These are phyloP conservation scores for Sugiyamaella valdiviana DNA, from an alignment of 805 yeast genomes.

Conservation along the genomic window DNA sequence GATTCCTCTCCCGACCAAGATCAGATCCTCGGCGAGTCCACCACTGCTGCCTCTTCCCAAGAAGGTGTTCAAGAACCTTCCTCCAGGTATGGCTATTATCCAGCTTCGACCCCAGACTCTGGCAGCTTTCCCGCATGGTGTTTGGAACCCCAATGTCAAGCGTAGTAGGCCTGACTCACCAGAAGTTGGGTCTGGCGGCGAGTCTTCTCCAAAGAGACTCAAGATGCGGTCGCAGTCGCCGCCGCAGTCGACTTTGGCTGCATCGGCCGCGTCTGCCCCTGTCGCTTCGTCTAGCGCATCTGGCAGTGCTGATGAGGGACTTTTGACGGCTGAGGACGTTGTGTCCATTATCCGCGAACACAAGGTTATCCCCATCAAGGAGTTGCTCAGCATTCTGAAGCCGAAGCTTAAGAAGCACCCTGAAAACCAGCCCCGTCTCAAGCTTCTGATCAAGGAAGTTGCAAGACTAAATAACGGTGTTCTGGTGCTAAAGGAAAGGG, in stretches of 20 bases:
- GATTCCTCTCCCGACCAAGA: background rate
- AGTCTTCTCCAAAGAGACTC: conserved; percentile 31
- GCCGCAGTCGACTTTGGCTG: conserved; percentile 6
- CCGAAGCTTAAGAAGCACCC: conserved; percentile 57
- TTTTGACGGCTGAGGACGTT: conserved; percentile 70
- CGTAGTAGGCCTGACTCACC: conserved; percentile 35
- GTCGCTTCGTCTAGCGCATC: conserved; percentile 31
- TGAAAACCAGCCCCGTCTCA: conserved; percentile 57
- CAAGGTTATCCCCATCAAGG: conserved; percentile 46
- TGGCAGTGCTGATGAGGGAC: conserved; percentile 31
- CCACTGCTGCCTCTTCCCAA: conserved; percentile 19
- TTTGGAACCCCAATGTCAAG: conserved; percentile 68
- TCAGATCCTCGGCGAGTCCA: background rate
- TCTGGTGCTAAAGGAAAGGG: conserved; percentile 10
- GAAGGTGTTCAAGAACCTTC: conserved; percentile 38
- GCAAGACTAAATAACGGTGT: conserved; percentile 48
- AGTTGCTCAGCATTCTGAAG: conserved; percentile 54
- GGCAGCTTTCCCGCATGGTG: conserved; percentile 65
- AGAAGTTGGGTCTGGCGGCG: conserved; percentile 24
- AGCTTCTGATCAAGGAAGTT: conserved; percentile 49
- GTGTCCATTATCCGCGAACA: conserved; percentile 48
- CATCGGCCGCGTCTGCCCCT: conserved; percentile 27
- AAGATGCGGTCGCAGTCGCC: conserved; percentile 20
- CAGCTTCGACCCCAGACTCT: conserved; percentile 59
- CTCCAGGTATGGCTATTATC: conserved; percentile 52